Evolutionary conservation across 2,329 filamentous ascomycete genomes (phyloP), one percentile per base, ranked within the genome.

Genomic region (Fusarium robinianum): DNA sequence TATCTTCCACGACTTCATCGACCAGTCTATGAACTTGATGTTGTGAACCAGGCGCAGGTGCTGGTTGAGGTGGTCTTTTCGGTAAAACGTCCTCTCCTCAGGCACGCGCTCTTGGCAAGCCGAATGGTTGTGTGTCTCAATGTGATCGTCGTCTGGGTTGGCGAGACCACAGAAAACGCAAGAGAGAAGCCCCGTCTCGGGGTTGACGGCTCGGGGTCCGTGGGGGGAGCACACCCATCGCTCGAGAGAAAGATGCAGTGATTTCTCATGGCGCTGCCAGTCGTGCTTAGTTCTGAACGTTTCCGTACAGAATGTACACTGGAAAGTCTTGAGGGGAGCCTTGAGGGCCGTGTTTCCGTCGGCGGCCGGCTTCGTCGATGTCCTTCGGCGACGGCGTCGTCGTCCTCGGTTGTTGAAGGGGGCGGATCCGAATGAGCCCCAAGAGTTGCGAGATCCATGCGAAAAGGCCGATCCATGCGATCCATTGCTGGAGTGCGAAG

Each of bases 241-340:
- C 68, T 81, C 82, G 1, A 85, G 78, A 6, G 80, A 88, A 56
- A 80, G 67, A 63, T 79, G 85, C 52, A 83, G 71, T 36, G 81
- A 83, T 55, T 85, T 85, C 60, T 89, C 85, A 62, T 88, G 85
- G 46, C 85, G 73, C 58, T 84, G 81, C 82, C 82, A 85, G 64
- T 85, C 82, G 57, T 85, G 80, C 62, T 85, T 85, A 4, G 81
- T 84, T 53, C 81, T 73, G 65, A 85, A 85, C 0, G 80, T 83
- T 53, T 85, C 81, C 6, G 82, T 84, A 63, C 82, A 85, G 71
- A 85, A 85, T 50, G 82, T 85, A 64, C 82, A 85, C 64, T 85
- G 81, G 64, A 78, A 83, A 3, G 78, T 80, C 58, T 80, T 80
- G 45, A 76, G 68, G 3, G 75, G 77, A 4, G 68, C 66, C 8